Evolutionary conservation across 257 asterid species (phyloP), one percentile per base, ranked within the genome.

Genomic region (Plectranthus barbatus): DNA sequence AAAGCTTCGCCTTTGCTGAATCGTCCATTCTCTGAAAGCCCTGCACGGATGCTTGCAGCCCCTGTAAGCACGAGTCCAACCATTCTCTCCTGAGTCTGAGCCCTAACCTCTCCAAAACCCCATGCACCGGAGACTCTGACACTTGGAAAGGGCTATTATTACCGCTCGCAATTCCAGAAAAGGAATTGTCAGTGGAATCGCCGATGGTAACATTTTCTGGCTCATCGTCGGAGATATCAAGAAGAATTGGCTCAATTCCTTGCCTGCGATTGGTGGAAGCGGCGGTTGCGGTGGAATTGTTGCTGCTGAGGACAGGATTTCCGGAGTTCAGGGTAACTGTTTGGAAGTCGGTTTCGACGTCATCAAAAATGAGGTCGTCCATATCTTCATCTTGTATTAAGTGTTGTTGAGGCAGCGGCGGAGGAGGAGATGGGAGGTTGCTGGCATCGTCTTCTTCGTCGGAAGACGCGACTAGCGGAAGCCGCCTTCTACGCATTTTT

Each of bases 1-100:
- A 89, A 37, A 83, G 87, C 79, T 85, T 87, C 19, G 95, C 94
- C 80, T 85, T 86, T 9, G 77, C 70, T 15, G 77, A 36, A 81
- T 74, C 74, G 59, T 85, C 88, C 73, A 83, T 62, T 10, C 81
- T 68, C 26, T 62, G 70, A 79, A 85, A 84, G 47, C 88, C 90
- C 9, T 46, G 67, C 20, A 76, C 73, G 6, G 79, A 72, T 4
- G 78, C 66, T 49, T 69, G 78, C 7, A 92, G 83, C 54, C 84
- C 88, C 18, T 39, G 49, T 19, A 93, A 67, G 40, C 96, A 87
- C 14, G 95, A 80, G 17, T 85, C 84, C 72, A 93, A 29, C 99
- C 99, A 92, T 33, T 83, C 94, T 44, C 67, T 73, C 69, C 67
- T 80, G 67, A 89, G 59, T 56, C 84, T 66, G 37, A 93, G 47